Conservation (phyloP, 2,329 filamentous ascomycete genomes). For the Fusarium paranaense region DNA sequence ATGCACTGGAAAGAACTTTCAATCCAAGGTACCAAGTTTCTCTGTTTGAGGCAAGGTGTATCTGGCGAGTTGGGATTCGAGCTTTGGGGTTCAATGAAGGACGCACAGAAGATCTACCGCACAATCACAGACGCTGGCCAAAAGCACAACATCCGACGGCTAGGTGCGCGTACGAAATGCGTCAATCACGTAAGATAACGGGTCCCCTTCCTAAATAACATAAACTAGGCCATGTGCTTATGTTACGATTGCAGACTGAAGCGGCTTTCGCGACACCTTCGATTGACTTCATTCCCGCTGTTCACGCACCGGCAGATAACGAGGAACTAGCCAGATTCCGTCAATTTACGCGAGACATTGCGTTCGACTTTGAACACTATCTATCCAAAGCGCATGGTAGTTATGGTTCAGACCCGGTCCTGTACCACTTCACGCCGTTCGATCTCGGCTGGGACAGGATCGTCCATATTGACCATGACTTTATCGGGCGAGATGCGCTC, state of each 20-base stretch:
- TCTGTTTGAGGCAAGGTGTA: not conserved
- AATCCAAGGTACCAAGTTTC: not conserved
- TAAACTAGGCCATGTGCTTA: no score
- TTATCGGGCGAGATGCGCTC: not conserved
- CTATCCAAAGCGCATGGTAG: not conserved
- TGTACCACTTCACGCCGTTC: not conserved
- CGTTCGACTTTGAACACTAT: not conserved
- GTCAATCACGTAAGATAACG: no score
- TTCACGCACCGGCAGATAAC: no score
- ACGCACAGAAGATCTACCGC: not conserved
- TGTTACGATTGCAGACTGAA: no score
- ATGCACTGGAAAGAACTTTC: not conserved
- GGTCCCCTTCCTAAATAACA: no score
- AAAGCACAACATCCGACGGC: not conserved
- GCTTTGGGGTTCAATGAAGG: not conserved
- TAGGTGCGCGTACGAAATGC: not conserved
- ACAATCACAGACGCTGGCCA: not conserved
- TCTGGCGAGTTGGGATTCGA: not conserved
- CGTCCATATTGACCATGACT: not conserved
- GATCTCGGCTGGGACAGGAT: not conserved
- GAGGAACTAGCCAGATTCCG: no score
- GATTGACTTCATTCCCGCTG: no score
- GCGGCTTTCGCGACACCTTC: no score
- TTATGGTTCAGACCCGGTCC: not conserved
- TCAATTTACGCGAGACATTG: not conserved